Conservation (phyloP, 805 yeast genomes). For the Metschnikowia colocasiae region DNA sequence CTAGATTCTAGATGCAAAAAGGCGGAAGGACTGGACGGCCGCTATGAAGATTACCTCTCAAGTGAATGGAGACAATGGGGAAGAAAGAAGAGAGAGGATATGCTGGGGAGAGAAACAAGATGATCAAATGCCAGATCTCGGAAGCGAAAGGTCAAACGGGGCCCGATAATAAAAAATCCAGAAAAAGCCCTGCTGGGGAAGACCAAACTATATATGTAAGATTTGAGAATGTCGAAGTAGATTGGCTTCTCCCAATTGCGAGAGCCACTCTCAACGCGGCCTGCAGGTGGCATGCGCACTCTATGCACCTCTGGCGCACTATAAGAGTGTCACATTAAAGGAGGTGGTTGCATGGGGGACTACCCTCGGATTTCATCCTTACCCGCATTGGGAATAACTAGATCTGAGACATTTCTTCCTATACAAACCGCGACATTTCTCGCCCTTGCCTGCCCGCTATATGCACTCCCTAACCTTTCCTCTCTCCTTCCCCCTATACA, state of each 20-base stretch:
- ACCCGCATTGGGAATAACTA: conserved; percentile 1
- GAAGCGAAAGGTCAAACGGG: conserved; percentile 2
- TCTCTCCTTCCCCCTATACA: background rate
- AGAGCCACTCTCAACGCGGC: conserved; percentile 3
- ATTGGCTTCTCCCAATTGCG: background rate
- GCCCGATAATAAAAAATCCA: conserved; percentile 6
- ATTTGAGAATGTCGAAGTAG: background rate
- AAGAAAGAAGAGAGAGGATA: conserved; percentile 2
- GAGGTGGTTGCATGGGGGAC: conserved; percentile 7
- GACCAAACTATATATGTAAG: background rate
- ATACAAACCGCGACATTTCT: conserved; percentile 3
- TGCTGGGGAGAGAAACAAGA: background rate
- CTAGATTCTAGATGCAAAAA: conserved; percentile 2
- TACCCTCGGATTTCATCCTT: conserved; percentile 5
- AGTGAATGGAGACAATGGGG: conserved; percentile 4
- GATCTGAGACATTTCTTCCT: conserved; percentile 5
- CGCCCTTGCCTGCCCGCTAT: background rate
- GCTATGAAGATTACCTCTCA: conserved; percentile 2
- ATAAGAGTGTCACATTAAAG: conserved; percentile 3
- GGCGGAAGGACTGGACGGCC: background rate
- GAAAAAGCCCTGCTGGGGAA: background rate
- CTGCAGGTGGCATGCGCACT: conserved; percentile 5
- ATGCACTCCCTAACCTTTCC: background rate
- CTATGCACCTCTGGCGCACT: conserved; percentile 5
- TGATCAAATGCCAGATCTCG: background rate